Conservation (phyloP, 331 rosid genomes). For the Arachis monticola region DNA sequence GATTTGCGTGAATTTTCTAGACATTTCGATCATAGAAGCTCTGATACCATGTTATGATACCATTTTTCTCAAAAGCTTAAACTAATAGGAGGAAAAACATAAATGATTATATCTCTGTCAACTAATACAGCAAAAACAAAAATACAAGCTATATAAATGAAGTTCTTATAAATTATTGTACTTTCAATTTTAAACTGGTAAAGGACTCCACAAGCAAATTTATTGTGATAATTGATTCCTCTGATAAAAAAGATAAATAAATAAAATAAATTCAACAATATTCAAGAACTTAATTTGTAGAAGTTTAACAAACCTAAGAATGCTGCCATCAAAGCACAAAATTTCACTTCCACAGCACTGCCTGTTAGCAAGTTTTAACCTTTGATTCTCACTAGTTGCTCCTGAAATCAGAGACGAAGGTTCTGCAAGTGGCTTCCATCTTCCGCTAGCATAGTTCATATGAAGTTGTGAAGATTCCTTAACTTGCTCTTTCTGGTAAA, state of each 20-base stretch:
- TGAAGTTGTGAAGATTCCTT: constrained; percentile 71
- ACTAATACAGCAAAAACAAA: neutral
- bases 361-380: constrained; percentile 81
- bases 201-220: neutral
- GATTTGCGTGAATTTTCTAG: too few species aligned
- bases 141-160: constrained; percentile 23
- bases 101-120: too few species aligned
- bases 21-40: too few species aligned
- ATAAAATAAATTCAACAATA: neutral
- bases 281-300: constrained; percentile 18
- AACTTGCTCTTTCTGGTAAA: constrained; percentile 80
- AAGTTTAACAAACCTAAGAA: constrained; percentile 67
- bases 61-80: too few species aligned
- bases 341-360: constrained; percentile 82
- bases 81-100: too few species aligned
- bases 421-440: constrained; percentile 90
- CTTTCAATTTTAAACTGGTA: constrained; percentile 21
- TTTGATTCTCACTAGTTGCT: constrained; percentile 71
- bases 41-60: too few species aligned
- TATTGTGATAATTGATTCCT: constrained; percentile 13
- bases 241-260: constrained; percentile 13
- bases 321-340: constrained; percentile 96
- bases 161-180: constrained; percentile 12
- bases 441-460: constrained; percentile 93
- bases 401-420: constrained; percentile 98